phyloP scores from a whole-genome alignment of 1,284 basidiomycete genomes.

The Rhizopogon hawkerae region DNA sequence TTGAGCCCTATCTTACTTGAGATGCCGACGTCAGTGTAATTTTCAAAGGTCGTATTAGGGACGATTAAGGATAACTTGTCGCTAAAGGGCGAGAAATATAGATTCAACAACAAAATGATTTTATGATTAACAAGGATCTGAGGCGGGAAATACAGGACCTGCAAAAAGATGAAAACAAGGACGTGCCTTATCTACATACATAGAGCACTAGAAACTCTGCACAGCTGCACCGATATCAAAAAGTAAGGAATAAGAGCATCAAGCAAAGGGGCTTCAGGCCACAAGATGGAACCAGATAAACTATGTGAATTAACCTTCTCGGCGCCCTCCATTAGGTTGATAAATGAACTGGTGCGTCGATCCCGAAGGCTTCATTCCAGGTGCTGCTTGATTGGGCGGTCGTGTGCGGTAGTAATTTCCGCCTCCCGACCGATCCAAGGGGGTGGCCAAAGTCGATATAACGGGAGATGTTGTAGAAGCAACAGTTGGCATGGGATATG shows the following conservation, averaged over 20 bases:
- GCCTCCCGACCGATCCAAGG: constrained; percentile 24
- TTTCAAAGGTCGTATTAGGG: too few relatives aligned
- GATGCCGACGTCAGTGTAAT: too few relatives aligned
- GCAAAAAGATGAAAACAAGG: constrained; percentile 3
- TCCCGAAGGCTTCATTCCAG: constrained; percentile 26
- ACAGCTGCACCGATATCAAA: not conserved
- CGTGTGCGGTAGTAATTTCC: constrained; percentile 30
- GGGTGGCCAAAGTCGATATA: constrained; percentile 24
- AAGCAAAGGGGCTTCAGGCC: not conserved
- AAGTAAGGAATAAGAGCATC: not conserved
- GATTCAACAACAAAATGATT: not conserved
- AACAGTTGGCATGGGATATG: constrained; percentile 42
- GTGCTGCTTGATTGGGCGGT: constrained; percentile 20
- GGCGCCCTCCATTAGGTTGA: constrained; percentile 32
- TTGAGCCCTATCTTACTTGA: too few relatives aligned
- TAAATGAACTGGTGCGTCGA: constrained; percentile 39
- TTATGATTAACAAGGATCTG: not conserved
- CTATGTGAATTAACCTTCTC: constrained; percentile 5
- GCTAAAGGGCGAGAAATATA: too few relatives aligned
- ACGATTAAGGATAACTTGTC: too few relatives aligned
- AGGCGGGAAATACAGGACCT: not conserved
- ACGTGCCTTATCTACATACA: not conserved
- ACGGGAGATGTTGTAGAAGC: constrained; percentile 34
- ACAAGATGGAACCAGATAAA: not conserved
- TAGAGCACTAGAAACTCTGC: not conserved